Evolutionary conservation across 352 stramenopile genomes (phyloP), one percentile per base, ranked within the genome.

Genomic region (Phytophthora pisi): DNA sequence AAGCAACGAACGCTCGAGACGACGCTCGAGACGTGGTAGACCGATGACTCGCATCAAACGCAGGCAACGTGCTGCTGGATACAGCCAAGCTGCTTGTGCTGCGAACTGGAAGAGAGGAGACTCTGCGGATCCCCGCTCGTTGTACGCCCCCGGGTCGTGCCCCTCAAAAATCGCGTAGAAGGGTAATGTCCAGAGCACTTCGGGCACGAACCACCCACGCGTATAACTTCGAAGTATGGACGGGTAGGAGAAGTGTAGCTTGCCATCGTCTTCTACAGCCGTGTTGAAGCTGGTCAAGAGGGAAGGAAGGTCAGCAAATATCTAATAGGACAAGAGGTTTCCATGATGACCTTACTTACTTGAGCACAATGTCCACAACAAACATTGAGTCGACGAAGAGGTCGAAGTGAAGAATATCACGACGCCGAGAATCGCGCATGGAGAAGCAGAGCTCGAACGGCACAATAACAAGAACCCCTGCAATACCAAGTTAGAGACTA

Each of bases 401-500:
- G 54, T 95, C 86, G 26, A 90, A 62, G 11, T 70, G 72, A 3
- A 89, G 46, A 24, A 92, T 78, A 5, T 42, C 55, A 36, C 70
- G 64, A n/a, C 81, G 78, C 9, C 81, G 60, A 11, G 24, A 1
- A 6, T 59, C 26, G 5, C 61, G 56, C 45, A 90, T 75, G 5
- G 65, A 30, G 46, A 95, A 93, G 42, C 76, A 84, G 7, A 95
- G 74, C 68, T 95, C 84, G 51, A 93, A 89, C 42, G 86, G 84
- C 5, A 89, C 79, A 3, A 79, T 73, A 30, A 90, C 24, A 15
- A 91, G 64, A 31, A 92, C 69, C 82, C 84, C 82, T 92, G 40
- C 11, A 61, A 34, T 31, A 57, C 10, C 7, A 68, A 10, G 23
- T 0, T 3, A 51, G n/a, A 13, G 34, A 28, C n/a, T 34, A 66